phyloP scores from a whole-genome alignment of 148 eudicot genomes.

The Arctostaphylos glauca region DNA sequence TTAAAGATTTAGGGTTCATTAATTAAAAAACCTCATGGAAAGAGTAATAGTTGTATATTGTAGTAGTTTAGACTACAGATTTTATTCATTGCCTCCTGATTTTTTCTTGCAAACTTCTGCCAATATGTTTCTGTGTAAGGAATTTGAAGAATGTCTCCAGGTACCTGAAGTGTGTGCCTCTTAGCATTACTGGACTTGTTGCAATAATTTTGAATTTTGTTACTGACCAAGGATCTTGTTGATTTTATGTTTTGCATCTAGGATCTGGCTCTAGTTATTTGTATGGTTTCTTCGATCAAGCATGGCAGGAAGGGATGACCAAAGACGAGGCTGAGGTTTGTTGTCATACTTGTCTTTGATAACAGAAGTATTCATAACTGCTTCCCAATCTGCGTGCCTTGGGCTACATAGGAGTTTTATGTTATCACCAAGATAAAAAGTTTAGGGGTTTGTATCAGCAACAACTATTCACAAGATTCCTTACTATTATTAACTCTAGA shows the following conservation, averaged over 20 bases:
- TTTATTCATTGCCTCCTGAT: background rate
- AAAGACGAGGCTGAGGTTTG: conserved; percentile 92
- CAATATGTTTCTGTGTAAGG: background rate
- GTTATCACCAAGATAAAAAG: background rate
- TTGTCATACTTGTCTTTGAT: background rate
- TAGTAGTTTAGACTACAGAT: background rate
- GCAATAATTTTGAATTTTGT: background rate
- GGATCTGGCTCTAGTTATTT: conserved; percentile 87
- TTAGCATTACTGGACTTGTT: background rate
- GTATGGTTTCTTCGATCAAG: conserved; percentile 88
- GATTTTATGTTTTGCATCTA: conserved; percentile 15
- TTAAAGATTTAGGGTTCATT: background rate
- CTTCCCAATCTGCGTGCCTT: background rate
- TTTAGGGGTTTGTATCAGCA: background rate
- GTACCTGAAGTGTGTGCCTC: background rate
- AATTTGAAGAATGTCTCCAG: background rate
- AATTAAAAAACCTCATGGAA: background rate
- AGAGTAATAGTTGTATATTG: background rate
- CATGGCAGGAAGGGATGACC: conserved; percentile 83
- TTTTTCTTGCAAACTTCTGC: background rate
- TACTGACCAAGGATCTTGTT: background rate
- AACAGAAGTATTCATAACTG: background rate
- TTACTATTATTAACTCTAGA: background rate
- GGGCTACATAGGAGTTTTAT: background rate
- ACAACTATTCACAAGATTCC: background rate